Evolutionary conservation across 805 yeast genomes (phyloP), one percentile per base, ranked within the genome.

Genomic region (Ogataea polymorpha): DNA sequence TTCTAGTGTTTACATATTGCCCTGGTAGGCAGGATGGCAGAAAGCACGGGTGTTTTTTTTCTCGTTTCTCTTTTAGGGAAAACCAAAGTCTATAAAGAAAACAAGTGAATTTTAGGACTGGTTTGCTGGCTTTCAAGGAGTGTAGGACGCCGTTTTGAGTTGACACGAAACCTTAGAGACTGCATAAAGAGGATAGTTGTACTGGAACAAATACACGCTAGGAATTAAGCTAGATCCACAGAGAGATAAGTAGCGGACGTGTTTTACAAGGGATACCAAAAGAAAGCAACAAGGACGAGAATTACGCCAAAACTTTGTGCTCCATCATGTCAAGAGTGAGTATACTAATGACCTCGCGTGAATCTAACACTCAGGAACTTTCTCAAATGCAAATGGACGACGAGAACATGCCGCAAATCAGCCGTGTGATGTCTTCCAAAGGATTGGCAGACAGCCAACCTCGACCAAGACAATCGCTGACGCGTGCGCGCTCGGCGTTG

Each of bases 381-480:
- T 52, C 60, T 14, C 55, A 49, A 32, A 56, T 60, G 55, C 63
- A 58, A 41, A 40, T 55, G 31, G 61, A 59, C 23, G 60, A 59
- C 25, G 65, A 60, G 45, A 60, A 60, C 38, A 46, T 56, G 29
- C 55, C 50, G 17, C 57, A 50, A 25, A 32, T 46, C 27, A 23
- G 37, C 28, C 30, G 29, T 6, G 29, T 23, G 12, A 23, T 39
- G 29, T 32, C 42, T 2, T 13, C 37, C 10, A 39, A 46, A 24
- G 54, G 51, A 30, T 16, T 41, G 6, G 37, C 36, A 29, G 49
- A 44, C 28, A 20, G 49, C 20, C 16, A 45, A 24, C 33, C 31
- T 31, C 35, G 41, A 32, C 36, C 45, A 34, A 53, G 49, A 37
- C 49, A 41, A 31, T 45, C 58, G 32, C 36, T 44, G 26, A 46